phyloP scores from a whole-genome alignment of 176 grass and related monocot species.

The Oryza glaberrima region DNA sequence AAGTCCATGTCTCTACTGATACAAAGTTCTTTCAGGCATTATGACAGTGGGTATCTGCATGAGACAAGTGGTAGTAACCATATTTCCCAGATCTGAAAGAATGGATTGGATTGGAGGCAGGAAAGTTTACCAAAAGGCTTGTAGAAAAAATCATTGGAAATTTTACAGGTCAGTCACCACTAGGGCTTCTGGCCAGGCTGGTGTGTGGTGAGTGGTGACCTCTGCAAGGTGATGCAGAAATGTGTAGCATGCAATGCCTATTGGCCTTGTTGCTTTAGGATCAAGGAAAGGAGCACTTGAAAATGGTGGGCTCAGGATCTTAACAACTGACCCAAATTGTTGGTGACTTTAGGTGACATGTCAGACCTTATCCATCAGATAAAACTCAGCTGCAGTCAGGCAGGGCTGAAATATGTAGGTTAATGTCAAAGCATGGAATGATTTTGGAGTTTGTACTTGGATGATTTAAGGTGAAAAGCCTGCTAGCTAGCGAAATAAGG shows the following conservation, averaged over 20 bases:
- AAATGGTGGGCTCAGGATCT: slow-evolving; percentile 55
- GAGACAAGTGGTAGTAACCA: slow-evolving; percentile 34
- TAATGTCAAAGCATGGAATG: slow-evolving; percentile 20
- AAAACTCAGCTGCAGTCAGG: slow-evolving; percentile 12
- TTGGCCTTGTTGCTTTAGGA: slow-evolving; percentile 54
- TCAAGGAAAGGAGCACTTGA: slow-evolving; percentile 57
- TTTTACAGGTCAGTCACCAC: slow-evolving; percentile 46
- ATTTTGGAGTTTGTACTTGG: slow-evolving; percentile 22
- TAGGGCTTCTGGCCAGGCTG: slow-evolving; percentile 23
- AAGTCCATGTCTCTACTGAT: slow-evolving; percentile 36
- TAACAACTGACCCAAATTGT: slow-evolving; percentile 40
- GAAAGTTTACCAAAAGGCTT: slow-evolving; percentile 45
- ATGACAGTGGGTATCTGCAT: slow-evolving; percentile 48
- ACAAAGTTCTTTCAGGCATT: slow-evolving; percentile 44
- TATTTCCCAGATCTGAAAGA: slow-evolving; percentile 45
- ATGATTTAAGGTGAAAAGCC: slow-evolving; percentile 34
- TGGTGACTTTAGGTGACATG: slow-evolving; percentile 40
- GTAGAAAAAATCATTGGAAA: slow-evolving; percentile 39
- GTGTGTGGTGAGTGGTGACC: slow-evolving; percentile 6
- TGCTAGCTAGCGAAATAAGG: not conserved
- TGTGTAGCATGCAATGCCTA: slow-evolving; percentile 35
- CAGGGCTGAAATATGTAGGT: not conserved
- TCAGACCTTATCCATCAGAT: slow-evolving; percentile 53
- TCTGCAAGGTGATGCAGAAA: slow-evolving; percentile 38
- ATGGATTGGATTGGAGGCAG: slow-evolving; percentile 38